Percentiles rank a stretch among this genome's conserved stretches.
These are phyloP conservation scores for Pleurotus giganteus DNA, from an alignment of 768 basidiomycete species.

Conservation along the genomic window DNA sequence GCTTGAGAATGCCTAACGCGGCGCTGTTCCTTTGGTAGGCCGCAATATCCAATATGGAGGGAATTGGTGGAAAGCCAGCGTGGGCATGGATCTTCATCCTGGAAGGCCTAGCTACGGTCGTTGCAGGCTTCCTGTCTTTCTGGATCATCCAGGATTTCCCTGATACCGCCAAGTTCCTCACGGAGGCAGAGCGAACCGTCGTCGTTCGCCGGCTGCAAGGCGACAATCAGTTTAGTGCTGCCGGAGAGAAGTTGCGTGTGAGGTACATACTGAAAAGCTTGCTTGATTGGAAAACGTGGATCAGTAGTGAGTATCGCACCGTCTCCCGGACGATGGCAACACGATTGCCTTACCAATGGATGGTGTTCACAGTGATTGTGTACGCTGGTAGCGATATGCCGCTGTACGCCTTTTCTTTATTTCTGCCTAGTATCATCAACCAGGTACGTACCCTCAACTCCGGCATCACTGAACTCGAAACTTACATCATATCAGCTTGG, in stretches of 20 bases:
- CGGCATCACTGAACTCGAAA: background rate
- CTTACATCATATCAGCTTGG: background rate
- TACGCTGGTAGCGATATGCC: slow-evolving; percentile 62
- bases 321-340: background rate
- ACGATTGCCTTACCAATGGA: background rate
- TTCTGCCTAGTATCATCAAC: slow-evolving; percentile 77
- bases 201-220: slow-evolving; percentile 63
- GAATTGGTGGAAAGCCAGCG: slow-evolving; percentile 63
- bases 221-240: slow-evolving; percentile 72
- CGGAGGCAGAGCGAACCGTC: slow-evolving; percentile 65
- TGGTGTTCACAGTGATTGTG: slow-evolving; percentile 41
- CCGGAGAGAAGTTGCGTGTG: slow-evolving; percentile 58
- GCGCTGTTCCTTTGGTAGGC: slow-evolving; percentile 36
- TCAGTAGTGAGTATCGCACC: slow-evolving; percentile 38
- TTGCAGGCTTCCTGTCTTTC: slow-evolving; percentile 66
- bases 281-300: slow-evolving; percentile 74
- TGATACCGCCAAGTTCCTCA: slow-evolving; percentile 75
- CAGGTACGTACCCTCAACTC: slow-evolving; percentile 37
- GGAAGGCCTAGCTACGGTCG: slow-evolving; percentile 64
- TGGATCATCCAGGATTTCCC: slow-evolving; percentile 85
- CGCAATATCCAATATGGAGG: slow-evolving; percentile 71
- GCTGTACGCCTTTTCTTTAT: slow-evolving; percentile 74
- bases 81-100: slow-evolving; percentile 48
- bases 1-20: background rate
- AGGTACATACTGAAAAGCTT: slow-evolving; percentile 60